Evolutionary conservation across 768 basidiomycete species (phyloP), one percentile per base, ranked within the genome.

Genomic region (Hemileccinum rubropunctum): DNA sequence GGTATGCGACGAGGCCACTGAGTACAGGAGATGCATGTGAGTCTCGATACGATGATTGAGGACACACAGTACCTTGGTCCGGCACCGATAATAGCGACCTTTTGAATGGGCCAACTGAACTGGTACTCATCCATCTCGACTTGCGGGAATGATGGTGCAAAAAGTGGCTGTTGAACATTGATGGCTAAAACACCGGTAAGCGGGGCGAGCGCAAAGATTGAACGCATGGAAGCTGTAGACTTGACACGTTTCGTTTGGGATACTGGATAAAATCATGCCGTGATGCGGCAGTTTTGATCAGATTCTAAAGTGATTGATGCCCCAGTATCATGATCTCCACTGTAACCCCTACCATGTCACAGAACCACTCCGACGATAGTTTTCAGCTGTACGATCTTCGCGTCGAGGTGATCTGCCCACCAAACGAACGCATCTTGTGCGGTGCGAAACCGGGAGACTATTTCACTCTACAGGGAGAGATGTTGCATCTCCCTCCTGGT

Each of bases 331-430:
- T n/a, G n/a, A n/a, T n/a, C 23, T 23, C 23, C 23, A 23, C 23
- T n/a, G n/a, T n/a, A n/a, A n/a, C n/a, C 23, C 3, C 23, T 3
- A 6, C 17, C 36, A 51, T 54, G 55, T 7, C 51, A 1, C 50
- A 52, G 27, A 32, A 37, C 14, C 9, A 11, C n/a, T 45, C 45
- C 11, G 32, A 71, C 47, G 81, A 81, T 58, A 60, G 65, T 2
- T 86, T 86, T 58, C 69, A 79, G 48, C 69, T 87, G 11, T 86
- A 82, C 58, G 84, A 86, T 54, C 76, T 87, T 23, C 77, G 76
- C 9, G 76, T 86, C 26, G 81, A 86, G 56, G 78, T 81, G 0
- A 60, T 85, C 21, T 83, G 83, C 53, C 81, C 84, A 0, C 73
- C 77, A 0, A 78, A 75, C 26, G 71, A 73, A 58, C 77, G 75